These are phyloP conservation scores for Calonectria pteridis DNA, from an alignment of 2,329 filamentous ascomycete species.

Conservation along the genomic window DNA sequence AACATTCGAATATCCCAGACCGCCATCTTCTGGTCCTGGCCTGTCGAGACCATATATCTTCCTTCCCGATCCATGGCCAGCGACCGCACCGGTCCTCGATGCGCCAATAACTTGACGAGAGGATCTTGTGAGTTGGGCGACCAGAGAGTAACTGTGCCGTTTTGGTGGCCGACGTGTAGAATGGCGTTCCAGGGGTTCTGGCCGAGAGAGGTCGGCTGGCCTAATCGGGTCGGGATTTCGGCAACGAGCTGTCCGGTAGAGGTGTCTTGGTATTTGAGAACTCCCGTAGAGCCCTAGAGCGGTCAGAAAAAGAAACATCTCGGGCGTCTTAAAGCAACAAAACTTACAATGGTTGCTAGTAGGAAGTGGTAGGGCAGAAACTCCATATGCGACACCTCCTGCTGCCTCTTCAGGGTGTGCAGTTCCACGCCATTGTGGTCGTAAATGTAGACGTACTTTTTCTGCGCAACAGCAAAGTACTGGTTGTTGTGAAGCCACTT, in stretches of 20 bases:
- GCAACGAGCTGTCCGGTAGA: conserved; percentile 91
- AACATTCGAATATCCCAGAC: conserved; percentile 97
- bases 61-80: conserved; percentile 90
- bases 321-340: background rate
- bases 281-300: conserved; percentile 78
- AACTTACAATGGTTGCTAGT: conserved; percentile 82
- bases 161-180: conserved; percentile 92
- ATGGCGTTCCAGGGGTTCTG: conserved; percentile 96
- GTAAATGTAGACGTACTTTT: conserved; percentile 97
- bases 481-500: conserved; percentile 96
- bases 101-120: conserved; percentile 90
- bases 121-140: conserved; percentile 90
- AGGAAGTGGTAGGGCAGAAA: conserved; percentile 98
- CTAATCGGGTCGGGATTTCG: conserved; percentile 87
- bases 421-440: conserved; percentile 91
- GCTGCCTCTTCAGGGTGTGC: conserved; percentile 90
- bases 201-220: conserved; percentile 83
- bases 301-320: conserved; percentile 32
- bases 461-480: conserved; percentile 94
- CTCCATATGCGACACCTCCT: conserved; percentile 93
- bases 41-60: conserved; percentile 94
- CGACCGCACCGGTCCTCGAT: conserved; percentile 88
- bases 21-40: conserved; percentile 91
- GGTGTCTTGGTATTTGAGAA: conserved; percentile 94
- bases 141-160: conserved; percentile 95